These are phyloP conservation scores for Sistotremastrum suecicum DNA, from an alignment of 768 basidiomycete genomes.

Conservation along the genomic window DNA sequence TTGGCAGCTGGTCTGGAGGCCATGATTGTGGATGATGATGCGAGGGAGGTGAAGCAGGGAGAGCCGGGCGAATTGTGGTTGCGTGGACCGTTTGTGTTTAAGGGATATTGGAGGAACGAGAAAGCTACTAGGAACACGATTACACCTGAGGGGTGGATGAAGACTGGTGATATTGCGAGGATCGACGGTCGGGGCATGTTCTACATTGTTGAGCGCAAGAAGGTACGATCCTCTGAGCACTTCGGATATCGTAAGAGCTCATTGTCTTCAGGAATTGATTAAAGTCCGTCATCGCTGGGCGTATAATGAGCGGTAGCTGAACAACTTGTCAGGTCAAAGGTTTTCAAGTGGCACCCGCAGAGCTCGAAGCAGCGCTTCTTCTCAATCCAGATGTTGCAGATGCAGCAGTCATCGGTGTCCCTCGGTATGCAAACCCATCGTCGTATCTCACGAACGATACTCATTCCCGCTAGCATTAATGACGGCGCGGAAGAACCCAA, in stretches of 20 bases:
- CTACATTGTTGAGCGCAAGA: slow-evolving; percentile 58
- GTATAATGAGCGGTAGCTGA: too few species aligned
- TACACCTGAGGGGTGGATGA: slow-evolving; percentile 69
- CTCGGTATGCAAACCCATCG: slow-evolving; percentile 44
- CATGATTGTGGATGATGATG: slow-evolving; percentile 51
- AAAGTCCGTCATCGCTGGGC: slow-evolving; percentile 11
- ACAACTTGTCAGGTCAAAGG: not conserved
- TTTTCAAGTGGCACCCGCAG: slow-evolving; percentile 64
- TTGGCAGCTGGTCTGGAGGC: slow-evolving; percentile 68
- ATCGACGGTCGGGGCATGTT: slow-evolving; percentile 59
- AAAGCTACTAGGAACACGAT: slow-evolving; percentile 57
- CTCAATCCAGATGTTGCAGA: slow-evolving; percentile 68
- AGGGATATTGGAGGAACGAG: slow-evolving; percentile 68
- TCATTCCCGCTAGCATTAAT: not conserved
- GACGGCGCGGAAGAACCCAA: slow-evolving; percentile 25
- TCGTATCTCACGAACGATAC: not conserved
- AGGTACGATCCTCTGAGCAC: slow-evolving; percentile 25
- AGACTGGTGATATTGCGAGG: slow-evolving; percentile 72
- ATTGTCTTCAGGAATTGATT: slow-evolving; percentile 21
- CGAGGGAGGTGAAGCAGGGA: slow-evolving; percentile 38
- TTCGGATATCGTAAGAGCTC: not conserved
- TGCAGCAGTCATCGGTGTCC: slow-evolving; percentile 65
- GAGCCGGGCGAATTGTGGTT: slow-evolving; percentile 74
- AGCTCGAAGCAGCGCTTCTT: slow-evolving; percentile 64
- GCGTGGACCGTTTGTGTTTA: slow-evolving; percentile 38